Percentiles rank a stretch among this genome's conserved stretches.
Conservation (phyloP, 345 rosid genomes). For the Anacardium occidentale region DNA sequence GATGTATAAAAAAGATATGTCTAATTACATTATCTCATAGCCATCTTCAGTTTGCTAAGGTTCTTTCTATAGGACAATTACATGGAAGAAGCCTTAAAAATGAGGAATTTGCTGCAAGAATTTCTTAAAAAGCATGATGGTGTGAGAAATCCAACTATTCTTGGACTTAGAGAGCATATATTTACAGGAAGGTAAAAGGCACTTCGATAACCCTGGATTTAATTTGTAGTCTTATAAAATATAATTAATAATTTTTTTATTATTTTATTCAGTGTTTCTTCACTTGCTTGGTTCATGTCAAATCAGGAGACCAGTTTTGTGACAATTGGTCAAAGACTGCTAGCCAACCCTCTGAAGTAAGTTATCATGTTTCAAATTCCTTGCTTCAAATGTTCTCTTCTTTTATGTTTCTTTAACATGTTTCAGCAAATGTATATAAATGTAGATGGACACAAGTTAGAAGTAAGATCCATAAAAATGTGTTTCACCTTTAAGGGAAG, state of each 20-base stretch:
- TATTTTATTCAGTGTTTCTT: constrained; percentile 76
- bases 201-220: constrained; percentile 4
- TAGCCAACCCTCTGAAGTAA: constrained; percentile 95
- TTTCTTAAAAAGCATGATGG: constrained; percentile 94
- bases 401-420: background rate
- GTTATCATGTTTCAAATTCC: constrained; percentile 18
- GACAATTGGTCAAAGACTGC: constrained; percentile 92
- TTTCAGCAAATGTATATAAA: background rate
- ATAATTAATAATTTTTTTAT: constrained; percentile 8
- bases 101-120: constrained; percentile 96
- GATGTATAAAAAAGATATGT: background rate
- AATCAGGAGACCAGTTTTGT: constrained; percentile 99
- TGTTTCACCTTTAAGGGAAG: background rate
- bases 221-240: constrained; percentile 1
- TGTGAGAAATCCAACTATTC: constrained; percentile 87
- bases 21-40: constrained; percentile 4
- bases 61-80: constrained; percentile 51
- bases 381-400: background rate
- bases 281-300: constrained; percentile 99
- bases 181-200: constrained; percentile 90
- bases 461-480: background rate
- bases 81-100: constrained; percentile 98
- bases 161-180: constrained; percentile 97
- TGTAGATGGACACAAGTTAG: background rate
- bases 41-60: constrained; percentile 18